Conservation (phyloP, 805 yeast genomes). For the Candida sakaeoensis region DNA sequence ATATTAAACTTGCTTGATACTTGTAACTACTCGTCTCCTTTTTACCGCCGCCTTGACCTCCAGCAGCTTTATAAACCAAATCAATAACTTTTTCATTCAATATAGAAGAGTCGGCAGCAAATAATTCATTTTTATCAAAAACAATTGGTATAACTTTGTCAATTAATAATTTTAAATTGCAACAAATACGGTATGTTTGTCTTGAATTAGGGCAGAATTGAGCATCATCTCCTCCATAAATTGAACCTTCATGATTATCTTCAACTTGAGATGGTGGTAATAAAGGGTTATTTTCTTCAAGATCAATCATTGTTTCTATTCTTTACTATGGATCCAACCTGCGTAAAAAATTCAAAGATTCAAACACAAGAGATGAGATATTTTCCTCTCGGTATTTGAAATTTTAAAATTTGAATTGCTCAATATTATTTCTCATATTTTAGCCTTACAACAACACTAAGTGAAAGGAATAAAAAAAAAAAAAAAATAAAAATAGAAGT, state of each 20-base stretch:
- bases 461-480: no score
- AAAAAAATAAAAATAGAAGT: no score
- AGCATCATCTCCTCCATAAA: conserved; percentile 2
- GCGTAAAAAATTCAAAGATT: no score
- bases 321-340: no score
- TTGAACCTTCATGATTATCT: conserved; percentile 11
- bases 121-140: conserved; percentile 47
- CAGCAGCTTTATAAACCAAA: conserved; percentile 70
- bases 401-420: no score
- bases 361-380: background rate
- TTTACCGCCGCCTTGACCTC: conserved; percentile 65
- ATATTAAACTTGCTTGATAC: conserved; percentile 66
- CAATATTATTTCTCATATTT: no score
- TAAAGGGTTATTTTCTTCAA: conserved; percentile 8
- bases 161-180: conserved; percentile 68
- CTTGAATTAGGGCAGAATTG: conserved; percentile 53
- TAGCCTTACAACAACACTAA: no score
- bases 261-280: conserved; percentile 8
- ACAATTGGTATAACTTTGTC: conserved; percentile 70
- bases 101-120: conserved; percentile 55
- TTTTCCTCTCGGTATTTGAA: no score
- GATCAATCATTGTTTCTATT: conserved; percentile 4
- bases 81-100: conserved; percentile 55
- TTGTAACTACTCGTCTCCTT: conserved; percentile 52
- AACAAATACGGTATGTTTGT: conserved; percentile 64